These are phyloP conservation scores for Alternaria panax DNA, from an alignment of 2,329 filamentous ascomycete genomes.

Conservation along the genomic window DNA sequence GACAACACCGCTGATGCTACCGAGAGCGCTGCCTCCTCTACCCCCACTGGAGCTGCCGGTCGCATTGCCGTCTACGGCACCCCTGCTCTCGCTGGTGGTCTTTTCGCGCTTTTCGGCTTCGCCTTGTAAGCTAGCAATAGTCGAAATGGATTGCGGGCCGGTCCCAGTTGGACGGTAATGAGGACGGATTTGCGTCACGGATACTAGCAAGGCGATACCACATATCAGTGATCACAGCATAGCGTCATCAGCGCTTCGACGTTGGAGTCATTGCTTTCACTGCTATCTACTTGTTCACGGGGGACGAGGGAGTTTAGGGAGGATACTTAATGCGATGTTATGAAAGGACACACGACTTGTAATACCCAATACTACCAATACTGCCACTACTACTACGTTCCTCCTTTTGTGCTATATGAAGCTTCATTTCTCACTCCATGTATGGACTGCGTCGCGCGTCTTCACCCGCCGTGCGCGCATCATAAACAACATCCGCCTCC, in stretches of 20 bases:
- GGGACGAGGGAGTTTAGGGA: constrained; percentile 21
- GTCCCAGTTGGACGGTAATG: constrained; percentile 38
- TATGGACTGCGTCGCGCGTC: background rate
- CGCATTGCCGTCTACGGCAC: constrained; percentile 59
- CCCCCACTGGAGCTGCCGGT: constrained; percentile 50
- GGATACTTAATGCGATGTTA: constrained; percentile 46
- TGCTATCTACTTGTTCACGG: constrained; percentile 25
- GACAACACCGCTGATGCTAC: constrained; percentile 38
- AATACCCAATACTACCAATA: constrained; percentile 40
- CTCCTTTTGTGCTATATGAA: background rate
- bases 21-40: constrained; percentile 30
- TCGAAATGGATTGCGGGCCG: constrained; percentile 31
- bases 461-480: background rate
- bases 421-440: background rate
- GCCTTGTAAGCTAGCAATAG: constrained; percentile 58
- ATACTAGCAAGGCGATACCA: constrained; percentile 23
- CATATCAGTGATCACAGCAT: constrained; percentile 21
- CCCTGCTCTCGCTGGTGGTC: constrained; percentile 59
- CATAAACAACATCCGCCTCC: background rate
- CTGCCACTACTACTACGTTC: constrained; percentile 24
- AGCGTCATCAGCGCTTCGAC: constrained; percentile 35
- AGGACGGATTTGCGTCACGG: constrained; percentile 28
- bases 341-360: constrained; percentile 45
- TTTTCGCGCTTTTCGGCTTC: constrained; percentile 65
- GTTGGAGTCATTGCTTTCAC: constrained; percentile 35